Conservation (phyloP, 768 basidiomycete genomes). For the Boletellus sp. region DNA sequence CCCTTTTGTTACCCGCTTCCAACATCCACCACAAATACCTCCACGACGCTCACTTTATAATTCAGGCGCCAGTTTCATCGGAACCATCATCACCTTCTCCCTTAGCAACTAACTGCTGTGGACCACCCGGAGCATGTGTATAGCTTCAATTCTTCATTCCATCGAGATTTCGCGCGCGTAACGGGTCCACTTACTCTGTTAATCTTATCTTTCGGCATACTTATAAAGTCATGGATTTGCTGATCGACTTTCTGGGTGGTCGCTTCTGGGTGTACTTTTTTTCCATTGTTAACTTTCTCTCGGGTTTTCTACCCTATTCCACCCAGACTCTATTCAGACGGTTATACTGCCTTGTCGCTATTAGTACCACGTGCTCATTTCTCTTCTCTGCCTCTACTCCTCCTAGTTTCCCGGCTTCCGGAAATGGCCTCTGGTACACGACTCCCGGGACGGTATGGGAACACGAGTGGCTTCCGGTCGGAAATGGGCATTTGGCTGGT, state of each 20-base stretch:
- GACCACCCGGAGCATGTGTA: not conserved
- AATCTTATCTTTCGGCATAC: not conserved
- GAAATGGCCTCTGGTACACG: conserved; percentile 75
- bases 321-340: conserved; percentile 16
- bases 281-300: conserved; percentile 9
- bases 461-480: conserved; percentile 61
- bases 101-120: not conserved
- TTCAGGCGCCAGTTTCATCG: not conserved
- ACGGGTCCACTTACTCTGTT: not conserved
- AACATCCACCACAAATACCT: too few relatives aligned
- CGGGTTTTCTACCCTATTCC: conserved; percentile 15
- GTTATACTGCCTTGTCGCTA: conserved; percentile 19
- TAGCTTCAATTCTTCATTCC: not conserved
- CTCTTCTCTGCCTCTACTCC: conserved; percentile 25
- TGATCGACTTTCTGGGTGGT: conserved; percentile 14
- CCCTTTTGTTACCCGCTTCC: not conserved
- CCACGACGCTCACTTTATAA: too few relatives aligned
- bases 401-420: conserved; percentile 58
- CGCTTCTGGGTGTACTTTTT: conserved; percentile 16
- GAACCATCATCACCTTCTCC: not conserved
- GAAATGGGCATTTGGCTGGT: conserved; percentile 73
- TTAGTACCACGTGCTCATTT: conserved; percentile 16
- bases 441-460: conserved; percentile 52
- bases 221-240: conserved; percentile 21
- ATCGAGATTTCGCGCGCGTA: not conserved